These are phyloP conservation scores for Colletotrichum paranaense DNA, from an alignment of 2,329 filamentous ascomycete species.

Conservation along the genomic window DNA sequence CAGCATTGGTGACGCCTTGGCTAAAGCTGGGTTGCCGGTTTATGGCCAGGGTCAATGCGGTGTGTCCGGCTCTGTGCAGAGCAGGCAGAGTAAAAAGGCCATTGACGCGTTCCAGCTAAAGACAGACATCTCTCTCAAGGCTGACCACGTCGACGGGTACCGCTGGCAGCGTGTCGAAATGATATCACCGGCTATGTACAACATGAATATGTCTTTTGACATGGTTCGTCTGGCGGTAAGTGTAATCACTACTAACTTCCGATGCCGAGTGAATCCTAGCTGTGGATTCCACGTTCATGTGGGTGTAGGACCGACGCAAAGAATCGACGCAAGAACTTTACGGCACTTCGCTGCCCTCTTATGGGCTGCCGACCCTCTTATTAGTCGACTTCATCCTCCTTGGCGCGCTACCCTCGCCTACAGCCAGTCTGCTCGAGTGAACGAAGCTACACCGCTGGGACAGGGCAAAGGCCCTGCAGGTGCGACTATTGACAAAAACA, in stretches of 20 bases:
- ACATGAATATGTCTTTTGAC: slow-evolving; percentile 41
- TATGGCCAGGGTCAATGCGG: background rate
- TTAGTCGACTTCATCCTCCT: slow-evolving; percentile 49
- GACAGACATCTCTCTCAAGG: slow-evolving; percentile 17
- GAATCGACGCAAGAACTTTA: slow-evolving; percentile 42
- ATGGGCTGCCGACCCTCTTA: slow-evolving; percentile 49
- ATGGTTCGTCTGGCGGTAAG: slow-evolving; percentile 46
- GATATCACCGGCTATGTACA: slow-evolving; percentile 47
- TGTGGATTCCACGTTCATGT: slow-evolving; percentile 52
- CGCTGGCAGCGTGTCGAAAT: slow-evolving; percentile 45
- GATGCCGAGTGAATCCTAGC: slow-evolving; percentile 46
- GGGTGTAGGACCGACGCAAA: slow-evolving; percentile 44
- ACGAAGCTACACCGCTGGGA: slow-evolving; percentile 6
- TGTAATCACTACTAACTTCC: slow-evolving; percentile 44
- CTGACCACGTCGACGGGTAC: slow-evolving; percentile 26
- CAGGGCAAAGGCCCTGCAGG: background rate
- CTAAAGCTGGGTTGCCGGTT: slow-evolving; percentile 25
- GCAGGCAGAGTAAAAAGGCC: background rate
- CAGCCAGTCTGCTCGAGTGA: slow-evolving; percentile 31
- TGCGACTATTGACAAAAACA: slow-evolving; percentile 28
- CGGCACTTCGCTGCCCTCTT: slow-evolving; percentile 46
- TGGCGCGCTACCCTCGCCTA: slow-evolving; percentile 39
- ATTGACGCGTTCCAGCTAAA: slow-evolving; percentile 17
- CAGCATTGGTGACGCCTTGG: slow-evolving; percentile 2
- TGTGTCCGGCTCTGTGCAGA: slow-evolving; percentile 19